These are phyloP conservation scores for Pseudocercospora cruenta DNA, from an alignment of 2,329 filamentous ascomycete genomes.

Conservation along the genomic window DNA sequence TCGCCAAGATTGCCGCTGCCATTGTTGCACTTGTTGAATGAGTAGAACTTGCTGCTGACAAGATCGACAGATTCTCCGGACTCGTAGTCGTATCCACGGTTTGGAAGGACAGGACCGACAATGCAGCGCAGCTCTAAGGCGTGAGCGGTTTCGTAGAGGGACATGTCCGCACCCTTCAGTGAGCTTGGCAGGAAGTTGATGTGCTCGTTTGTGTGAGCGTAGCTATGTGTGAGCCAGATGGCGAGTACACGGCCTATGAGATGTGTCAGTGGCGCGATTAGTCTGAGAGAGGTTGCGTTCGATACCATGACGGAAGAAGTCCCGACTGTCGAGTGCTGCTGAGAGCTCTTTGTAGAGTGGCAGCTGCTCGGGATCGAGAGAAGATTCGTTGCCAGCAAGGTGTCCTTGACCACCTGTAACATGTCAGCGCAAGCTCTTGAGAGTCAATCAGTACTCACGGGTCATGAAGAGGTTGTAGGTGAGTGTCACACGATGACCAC, in stretches of 20 bases:
- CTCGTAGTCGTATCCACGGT: conserved; percentile 3
- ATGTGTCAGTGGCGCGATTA: not conserved
- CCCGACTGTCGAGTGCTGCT: conserved; percentile 25
- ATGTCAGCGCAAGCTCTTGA: not conserved
- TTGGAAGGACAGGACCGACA: conserved; percentile 5
- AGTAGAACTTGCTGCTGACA: not conserved
- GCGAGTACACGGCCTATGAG: conserved; percentile 26
- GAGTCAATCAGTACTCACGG: conserved; percentile 15
- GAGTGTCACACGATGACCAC: conserved; percentile 59
- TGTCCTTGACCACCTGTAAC: conserved; percentile 37
- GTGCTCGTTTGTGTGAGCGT: conserved; percentile 29
- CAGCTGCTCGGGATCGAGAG: conserved; percentile 40
- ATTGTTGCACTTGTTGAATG: not conserved
- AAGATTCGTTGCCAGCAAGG: conserved; percentile 27
- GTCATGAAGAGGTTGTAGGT: conserved; percentile 62
- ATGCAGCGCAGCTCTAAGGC: conserved; percentile 16
- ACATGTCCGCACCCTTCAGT: conserved; percentile 36
- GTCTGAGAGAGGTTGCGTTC: no score
- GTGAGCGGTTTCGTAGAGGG: conserved; percentile 25
- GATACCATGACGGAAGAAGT: conserved; percentile 35
- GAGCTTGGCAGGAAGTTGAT: conserved; percentile 26
- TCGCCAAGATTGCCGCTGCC: not conserved
- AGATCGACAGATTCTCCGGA: not conserved
- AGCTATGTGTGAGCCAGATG: conserved; percentile 29
- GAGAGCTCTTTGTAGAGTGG: conserved; percentile 43